Conservation (phyloP, 2,329 filamentous ascomycete genomes). For the Phaeosphaeria sp. region DNA sequence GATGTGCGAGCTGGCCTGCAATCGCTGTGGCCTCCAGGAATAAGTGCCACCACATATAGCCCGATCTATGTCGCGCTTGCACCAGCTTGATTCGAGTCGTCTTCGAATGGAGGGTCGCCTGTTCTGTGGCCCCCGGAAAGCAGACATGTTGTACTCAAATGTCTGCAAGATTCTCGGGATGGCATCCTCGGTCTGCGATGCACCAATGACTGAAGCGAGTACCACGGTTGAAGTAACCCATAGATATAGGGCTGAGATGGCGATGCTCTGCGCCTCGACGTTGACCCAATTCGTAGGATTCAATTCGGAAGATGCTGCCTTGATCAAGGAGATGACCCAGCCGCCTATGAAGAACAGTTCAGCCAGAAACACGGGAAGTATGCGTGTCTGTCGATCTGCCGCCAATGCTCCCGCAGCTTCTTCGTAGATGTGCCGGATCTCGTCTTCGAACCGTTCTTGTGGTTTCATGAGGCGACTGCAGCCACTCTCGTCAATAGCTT, state of each 20-base stretch:
- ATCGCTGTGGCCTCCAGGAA: slow-evolving; percentile 23
- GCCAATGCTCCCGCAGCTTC: slow-evolving; percentile 20
- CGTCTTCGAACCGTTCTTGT: slow-evolving; percentile 11
- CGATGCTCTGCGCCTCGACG: slow-evolving; percentile 22
- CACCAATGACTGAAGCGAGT: slow-evolving; percentile 19
- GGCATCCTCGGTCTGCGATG: slow-evolving; percentile 23
- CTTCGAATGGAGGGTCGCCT: slow-evolving; percentile 14
- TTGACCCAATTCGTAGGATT: slow-evolving; percentile 25
- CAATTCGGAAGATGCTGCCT: slow-evolving; percentile 23
- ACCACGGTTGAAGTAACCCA: slow-evolving; percentile 25
- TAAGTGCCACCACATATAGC: slow-evolving; percentile 20
- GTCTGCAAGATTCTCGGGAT: slow-evolving; percentile 23
- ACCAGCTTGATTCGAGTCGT: slow-evolving; percentile 17
- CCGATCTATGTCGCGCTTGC: slow-evolving; percentile 9
- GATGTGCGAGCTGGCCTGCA: slow-evolving; percentile 6
- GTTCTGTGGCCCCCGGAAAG: neutral
- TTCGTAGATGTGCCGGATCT: slow-evolving; percentile 22
- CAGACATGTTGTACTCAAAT: slow-evolving; percentile 17
- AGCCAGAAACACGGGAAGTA: slow-evolving; percentile 21
- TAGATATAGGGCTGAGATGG: slow-evolving; percentile 25
- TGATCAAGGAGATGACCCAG: slow-evolving; percentile 25
- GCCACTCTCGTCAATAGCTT: neutral
- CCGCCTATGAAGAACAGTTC: slow-evolving; percentile 25
- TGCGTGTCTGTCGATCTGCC: slow-evolving; percentile 20
- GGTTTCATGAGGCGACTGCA: slow-evolving; percentile 5